Base-by-base conservation (phyloP, 805 yeast species). In the Saccharomycopsis vini region DNA sequence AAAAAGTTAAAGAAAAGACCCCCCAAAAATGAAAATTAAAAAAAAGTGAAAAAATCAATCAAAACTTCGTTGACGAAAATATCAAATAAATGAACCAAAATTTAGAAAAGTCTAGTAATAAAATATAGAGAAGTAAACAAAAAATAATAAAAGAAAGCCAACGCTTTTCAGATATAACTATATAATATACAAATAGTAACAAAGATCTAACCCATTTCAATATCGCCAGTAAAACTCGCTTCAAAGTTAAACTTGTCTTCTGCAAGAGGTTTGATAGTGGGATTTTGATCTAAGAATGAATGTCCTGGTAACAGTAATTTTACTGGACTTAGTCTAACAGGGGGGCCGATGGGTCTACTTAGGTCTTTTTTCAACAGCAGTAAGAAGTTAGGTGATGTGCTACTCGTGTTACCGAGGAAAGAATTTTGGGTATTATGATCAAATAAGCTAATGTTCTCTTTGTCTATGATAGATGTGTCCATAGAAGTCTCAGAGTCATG, bases 161-260 rank as follows among this genome's bases (percentile, higher is more conserved):
- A 24, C 10, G 10, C 28, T 10, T 10, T 24, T 24, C 28, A 7
- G 6, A 10, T 10, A 24, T n/a, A n/a, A n/a, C n/a, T n/a, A n/a
- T n/a, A n/a, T 24, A 6, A 24, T 24, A 7, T 7, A 10, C 10
- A 24, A 24, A 24, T 24, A 24, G 10, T 24, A 24, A 7, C 6
- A 10, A 15, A 35, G 2, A 32, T 7, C 15, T 19, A 38, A 6
- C 29, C 41, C 51, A 48, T 48, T 24, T 42, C 47, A 35, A 48
- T 30, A 37, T 48, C 51, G 6, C 46, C 44, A 2, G 50, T 40
- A 29, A 45, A 38, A 29, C 40, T 48, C n/a, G 40, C 26, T 18
- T 48, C 51, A 23, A 48, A 45, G 36, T 48, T 45, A 31, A 48
- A 48, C 23, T 39, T 44, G 30, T 44, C 46, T n/a, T n/a, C n/a